phyloP scores from a whole-genome alignment of 352 stramenopile species.

The Pythium insidiosum region DNA sequence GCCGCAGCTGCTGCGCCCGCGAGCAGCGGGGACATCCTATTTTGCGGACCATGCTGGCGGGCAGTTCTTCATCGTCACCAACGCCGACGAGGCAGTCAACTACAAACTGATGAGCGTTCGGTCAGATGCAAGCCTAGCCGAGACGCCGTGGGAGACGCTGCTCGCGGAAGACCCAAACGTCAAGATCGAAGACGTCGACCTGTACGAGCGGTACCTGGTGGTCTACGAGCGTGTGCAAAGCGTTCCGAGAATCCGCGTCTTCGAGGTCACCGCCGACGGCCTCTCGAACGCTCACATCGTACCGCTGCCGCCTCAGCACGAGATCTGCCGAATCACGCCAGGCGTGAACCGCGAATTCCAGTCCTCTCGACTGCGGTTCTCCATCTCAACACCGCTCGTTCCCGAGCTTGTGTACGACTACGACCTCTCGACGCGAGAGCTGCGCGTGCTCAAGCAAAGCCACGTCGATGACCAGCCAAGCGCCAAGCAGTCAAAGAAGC shows the following conservation, averaged over 20 bases:
- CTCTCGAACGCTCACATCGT: slow-evolving; percentile 27
- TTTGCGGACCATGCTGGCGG: slow-evolving; percentile 74
- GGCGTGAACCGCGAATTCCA: slow-evolving; percentile 78
- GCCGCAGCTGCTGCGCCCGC: slow-evolving; percentile 26
- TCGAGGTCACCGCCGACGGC: slow-evolving; percentile 34
- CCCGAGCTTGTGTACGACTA: slow-evolving; percentile 80
- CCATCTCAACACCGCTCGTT: slow-evolving; percentile 60
- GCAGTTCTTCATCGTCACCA: slow-evolving; percentile 79
- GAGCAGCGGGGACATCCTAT: slow-evolving; percentile 63
- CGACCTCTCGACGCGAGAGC: slow-evolving; percentile 34
- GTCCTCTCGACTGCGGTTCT: slow-evolving; percentile 53
- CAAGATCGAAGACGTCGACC: slow-evolving; percentile 86
- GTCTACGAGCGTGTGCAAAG: slow-evolving; percentile 74
- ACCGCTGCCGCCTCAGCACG: slow-evolving; percentile 42
- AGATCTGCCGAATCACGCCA: slow-evolving; percentile 49
- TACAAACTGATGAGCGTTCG: too few relatives aligned
- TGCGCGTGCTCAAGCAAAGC: slow-evolving; percentile 52
- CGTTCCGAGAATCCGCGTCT: slow-evolving; percentile 68
- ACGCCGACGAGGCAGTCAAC: slow-evolving; percentile 57
- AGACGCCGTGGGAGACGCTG: slow-evolving; percentile 30
- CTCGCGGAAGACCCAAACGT: slow-evolving; percentile 47
- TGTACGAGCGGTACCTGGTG: slow-evolving; percentile 75
- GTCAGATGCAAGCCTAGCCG: not conserved
- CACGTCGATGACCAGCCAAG: not conserved
- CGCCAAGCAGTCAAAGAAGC: not conserved